Conservation (phyloP, 805 yeast species). For the Kodamaea nitidulidarum region DNA sequence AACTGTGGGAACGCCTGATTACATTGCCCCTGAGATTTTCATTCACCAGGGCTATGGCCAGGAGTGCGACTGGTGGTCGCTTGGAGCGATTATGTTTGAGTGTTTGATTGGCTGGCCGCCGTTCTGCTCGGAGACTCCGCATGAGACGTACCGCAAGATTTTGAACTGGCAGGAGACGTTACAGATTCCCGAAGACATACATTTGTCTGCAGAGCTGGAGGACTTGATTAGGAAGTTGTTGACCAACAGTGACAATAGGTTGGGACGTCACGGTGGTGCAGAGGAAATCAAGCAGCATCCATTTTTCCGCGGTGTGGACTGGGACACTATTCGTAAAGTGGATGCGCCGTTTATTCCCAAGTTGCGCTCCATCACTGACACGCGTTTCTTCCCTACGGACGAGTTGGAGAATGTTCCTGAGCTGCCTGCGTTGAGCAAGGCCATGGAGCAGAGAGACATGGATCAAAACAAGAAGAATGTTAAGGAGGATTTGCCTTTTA, state of each 20-base stretch:
- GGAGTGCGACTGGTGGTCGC: slow-evolving; percentile 98
- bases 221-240: slow-evolving; percentile 75
- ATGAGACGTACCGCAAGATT: slow-evolving; percentile 88
- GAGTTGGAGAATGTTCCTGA: slow-evolving; percentile 94
- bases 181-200: slow-evolving; percentile 88
- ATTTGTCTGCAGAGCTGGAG: slow-evolving; percentile 82
- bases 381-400: slow-evolving; percentile 96
- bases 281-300: slow-evolving; percentile 88
- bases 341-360: slow-evolving; percentile 94
- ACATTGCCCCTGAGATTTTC: slow-evolving; percentile 93
- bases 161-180: slow-evolving; percentile 87
- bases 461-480: slow-evolving; percentile 47
- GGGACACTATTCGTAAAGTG: slow-evolving; percentile 83
- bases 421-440: slow-evolving; percentile 55
- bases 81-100: slow-evolving; percentile 96
- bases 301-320: slow-evolving; percentile 92
- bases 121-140: slow-evolving; percentile 91
- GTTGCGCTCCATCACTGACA: slow-evolving; percentile 87
- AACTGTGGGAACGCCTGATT: slow-evolving; percentile 95
- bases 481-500: slow-evolving; percentile 91
- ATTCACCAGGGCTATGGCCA: slow-evolving; percentile 92
- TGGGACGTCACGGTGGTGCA: slow-evolving; percentile 90
- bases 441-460: slow-evolving; percentile 61
- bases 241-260: slow-evolving; percentile 72
- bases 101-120: slow-evolving; percentile 98